Conservation (phyloP, 2,329 filamentous ascomycete genomes). For the Penicillium verrucosum region DNA sequence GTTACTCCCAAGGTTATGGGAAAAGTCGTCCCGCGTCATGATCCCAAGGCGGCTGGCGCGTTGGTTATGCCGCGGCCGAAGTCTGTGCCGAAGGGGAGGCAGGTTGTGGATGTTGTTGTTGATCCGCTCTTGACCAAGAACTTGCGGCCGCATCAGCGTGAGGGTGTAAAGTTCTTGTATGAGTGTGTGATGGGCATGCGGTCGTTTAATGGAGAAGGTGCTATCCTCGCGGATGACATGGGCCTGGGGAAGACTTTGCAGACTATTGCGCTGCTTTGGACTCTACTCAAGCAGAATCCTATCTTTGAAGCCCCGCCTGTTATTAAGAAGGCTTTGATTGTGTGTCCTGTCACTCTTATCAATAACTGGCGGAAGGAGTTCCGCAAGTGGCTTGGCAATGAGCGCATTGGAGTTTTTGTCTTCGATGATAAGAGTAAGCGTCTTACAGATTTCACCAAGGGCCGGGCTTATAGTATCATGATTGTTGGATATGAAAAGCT, state of each 20-base stretch:
- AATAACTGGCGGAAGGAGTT: conserved; percentile 73
- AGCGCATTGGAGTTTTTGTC: conserved; percentile 66
- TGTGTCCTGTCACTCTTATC: conserved; percentile 69
- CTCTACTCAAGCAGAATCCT: conserved; percentile 68
- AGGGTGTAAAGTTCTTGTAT: conserved; percentile 69
- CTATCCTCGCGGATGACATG: conserved; percentile 73
- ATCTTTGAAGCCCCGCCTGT: conserved; percentile 58
- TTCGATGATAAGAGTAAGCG: conserved; percentile 59
- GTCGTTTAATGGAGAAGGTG: conserved; percentile 63
- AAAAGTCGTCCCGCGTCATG: conserved; percentile 61
- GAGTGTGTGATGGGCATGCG: conserved; percentile 74
- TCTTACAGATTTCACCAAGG: conserved; percentile 66
- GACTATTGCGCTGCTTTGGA: conserved; percentile 70
- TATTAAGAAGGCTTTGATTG: conserved; percentile 68
- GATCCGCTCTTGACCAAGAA: conserved; percentile 63
- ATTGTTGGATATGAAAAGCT: conserved; percentile 72
- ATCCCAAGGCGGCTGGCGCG: conserved; percentile 57
- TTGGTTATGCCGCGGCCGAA: conserved; percentile 65
- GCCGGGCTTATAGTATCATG: conserved; percentile 66
- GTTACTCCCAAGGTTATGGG: conserved; percentile 45
- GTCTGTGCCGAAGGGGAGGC: conserved; percentile 57
- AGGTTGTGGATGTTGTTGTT: conserved; percentile 68
- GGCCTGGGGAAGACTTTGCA: conserved; percentile 71
- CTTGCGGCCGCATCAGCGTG: conserved; percentile 65
- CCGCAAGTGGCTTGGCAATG: conserved; percentile 69